Evolutionary conservation across 2,329 filamentous ascomycete species (phyloP).

Genomic region (Arthrobotrys megalospora): DNA sequence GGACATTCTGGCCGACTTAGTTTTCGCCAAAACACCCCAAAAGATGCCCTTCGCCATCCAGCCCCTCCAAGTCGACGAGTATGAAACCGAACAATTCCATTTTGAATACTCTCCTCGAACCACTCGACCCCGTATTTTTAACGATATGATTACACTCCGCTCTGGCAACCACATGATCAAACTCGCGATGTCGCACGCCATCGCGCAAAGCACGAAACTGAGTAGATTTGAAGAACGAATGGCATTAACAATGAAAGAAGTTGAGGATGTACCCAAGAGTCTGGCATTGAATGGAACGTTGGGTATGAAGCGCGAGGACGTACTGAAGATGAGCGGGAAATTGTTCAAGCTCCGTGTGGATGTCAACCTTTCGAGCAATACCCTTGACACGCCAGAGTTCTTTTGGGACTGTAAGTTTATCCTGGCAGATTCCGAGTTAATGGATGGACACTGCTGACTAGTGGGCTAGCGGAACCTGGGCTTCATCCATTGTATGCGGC

Average conservation of each 20-base stretch:
- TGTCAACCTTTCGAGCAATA: constrained; percentile 89
- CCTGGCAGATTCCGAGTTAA: background rate
- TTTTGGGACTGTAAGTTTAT: constrained; percentile 82
- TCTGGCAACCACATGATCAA: constrained; percentile 99
- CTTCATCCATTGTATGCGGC: constrained; percentile 94
- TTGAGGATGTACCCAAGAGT: constrained; percentile 90
- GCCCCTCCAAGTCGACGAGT: constrained; percentile 88
- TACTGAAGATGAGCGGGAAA: constrained; percentile 89
- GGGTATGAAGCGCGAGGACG: constrained; percentile 91
- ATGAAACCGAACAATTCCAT: constrained; percentile 98
- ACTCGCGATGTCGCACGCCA: constrained; percentile 95
- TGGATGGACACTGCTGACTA: constrained; percentile 1
- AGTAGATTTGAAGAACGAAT: constrained; percentile 97
- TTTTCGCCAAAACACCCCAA: constrained; percentile 82
- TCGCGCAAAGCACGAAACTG: constrained; percentile 96
- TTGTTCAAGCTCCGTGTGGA: constrained; percentile 96
- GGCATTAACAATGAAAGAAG: constrained; percentile 92
- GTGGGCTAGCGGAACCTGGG: constrained; percentile 79
- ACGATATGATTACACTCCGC: constrained; percentile 98
- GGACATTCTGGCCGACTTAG: constrained; percentile 93
- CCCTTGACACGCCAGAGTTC: constrained; percentile 95
- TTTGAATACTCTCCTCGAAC: constrained; percentile 94
- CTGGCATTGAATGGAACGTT: constrained; percentile 90
- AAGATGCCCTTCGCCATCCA: constrained; percentile 80
- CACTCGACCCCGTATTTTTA: constrained; percentile 85